phyloP scores from a whole-genome alignment of 768 basidiomycete species.

The Crucibulum laeve region DNA sequence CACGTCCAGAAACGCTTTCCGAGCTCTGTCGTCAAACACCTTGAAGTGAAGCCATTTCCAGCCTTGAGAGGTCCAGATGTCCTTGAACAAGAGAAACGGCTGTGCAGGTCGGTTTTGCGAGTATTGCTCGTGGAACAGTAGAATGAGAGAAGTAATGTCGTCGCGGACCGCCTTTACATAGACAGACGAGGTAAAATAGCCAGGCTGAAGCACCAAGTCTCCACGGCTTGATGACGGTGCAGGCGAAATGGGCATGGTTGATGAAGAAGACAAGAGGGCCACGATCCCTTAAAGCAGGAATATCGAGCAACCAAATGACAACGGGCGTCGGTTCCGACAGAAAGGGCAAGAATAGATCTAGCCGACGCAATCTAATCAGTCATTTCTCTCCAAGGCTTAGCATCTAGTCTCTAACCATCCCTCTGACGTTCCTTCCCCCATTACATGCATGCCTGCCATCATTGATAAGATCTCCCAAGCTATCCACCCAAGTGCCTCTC shows the following conservation, averaged over 20 bases:
- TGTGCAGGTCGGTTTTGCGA: slow-evolving; percentile 19
- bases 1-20: slow-evolving; percentile 57
- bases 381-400: no score
- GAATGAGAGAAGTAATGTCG: slow-evolving; percentile 55
- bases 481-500: no score
- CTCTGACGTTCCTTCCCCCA: no score
- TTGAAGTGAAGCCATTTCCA: slow-evolving; percentile 79
- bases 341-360: no score
- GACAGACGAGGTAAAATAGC: slow-evolving; percentile 74
- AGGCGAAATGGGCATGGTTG: slow-evolving; percentile 24
- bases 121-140: slow-evolving; percentile 50
- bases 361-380: no score
- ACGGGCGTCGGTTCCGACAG: no score
- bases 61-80: slow-evolving; percentile 58
- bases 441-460: no score
- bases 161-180: slow-evolving; percentile 62
- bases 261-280: no score
- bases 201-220: slow-evolving; percentile 62
- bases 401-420: no score
- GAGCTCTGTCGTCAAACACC: slow-evolving; percentile 62
- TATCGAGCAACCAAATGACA: no score
- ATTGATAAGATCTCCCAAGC: no score
- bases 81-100: slow-evolving; percentile 72
- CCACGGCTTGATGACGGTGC: slow-evolving; percentile 58
- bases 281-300: neutral